Evolutionary conservation across 225 moss, liverwort and hornwort genomes (phyloP).

Genomic region (Bryum argenteum): DNA sequence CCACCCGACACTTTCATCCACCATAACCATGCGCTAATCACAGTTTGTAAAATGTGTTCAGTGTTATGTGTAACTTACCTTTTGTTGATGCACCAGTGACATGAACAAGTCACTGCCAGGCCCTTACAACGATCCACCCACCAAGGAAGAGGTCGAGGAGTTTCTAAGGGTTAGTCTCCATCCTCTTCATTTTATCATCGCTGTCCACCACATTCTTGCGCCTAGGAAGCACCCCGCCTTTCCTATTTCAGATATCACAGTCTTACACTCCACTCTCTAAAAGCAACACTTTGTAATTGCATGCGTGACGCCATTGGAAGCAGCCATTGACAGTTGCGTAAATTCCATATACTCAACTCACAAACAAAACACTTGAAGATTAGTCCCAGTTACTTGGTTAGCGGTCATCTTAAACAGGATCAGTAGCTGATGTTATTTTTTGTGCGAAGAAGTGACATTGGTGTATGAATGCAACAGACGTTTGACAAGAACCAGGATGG

Average conservation of each 20-base stretch:
- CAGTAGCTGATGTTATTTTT: too few species aligned
- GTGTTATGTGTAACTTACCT: background rate
- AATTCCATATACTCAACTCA: too few species aligned
- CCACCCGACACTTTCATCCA: background rate
- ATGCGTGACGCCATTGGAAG: too few species aligned
- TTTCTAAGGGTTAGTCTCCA: constrained; percentile 51
- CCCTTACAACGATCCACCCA: constrained; percentile 78
- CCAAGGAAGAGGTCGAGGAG: constrained; percentile 62
- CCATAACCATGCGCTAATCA: background rate
- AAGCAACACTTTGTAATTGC: too few species aligned
- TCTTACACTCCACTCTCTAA: too few species aligned
- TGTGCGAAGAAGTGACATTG: too few species aligned
- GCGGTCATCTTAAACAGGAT: too few species aligned
- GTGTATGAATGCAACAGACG: constrained; percentile 49
- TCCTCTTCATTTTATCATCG: background rate
- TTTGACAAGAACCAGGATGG: constrained; percentile 75
- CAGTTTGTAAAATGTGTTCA: constrained; percentile 5
- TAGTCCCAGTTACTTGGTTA: too few species aligned
- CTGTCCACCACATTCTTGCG: background rate
- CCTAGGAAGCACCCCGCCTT: constrained; percentile 2
- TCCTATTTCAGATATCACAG: constrained; percentile 27
- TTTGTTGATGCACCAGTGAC: constrained; percentile 53
- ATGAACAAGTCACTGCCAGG: constrained; percentile 86
- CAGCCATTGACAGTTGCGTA: too few species aligned
- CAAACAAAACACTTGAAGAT: too few species aligned